Base-by-base conservation (phyloP, 2,329 filamentous ascomycete genomes). In the Fusarium euwallaceae region DNA sequence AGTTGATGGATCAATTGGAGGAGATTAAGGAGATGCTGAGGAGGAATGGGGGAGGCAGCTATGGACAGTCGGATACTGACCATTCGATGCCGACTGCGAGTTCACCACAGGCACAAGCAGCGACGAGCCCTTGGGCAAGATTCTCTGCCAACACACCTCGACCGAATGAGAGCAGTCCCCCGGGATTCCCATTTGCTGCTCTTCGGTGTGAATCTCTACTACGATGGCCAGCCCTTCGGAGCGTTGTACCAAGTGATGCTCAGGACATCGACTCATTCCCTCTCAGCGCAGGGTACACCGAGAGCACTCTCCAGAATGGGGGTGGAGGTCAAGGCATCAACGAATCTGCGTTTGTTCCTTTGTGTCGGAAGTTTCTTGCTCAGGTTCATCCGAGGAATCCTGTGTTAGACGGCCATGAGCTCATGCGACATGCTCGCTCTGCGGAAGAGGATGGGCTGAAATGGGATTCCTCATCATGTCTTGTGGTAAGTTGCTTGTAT, bases 381-480 rank as follows among this genome's bases (percentile, higher is more conserved):
- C 55, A 39, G 10, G 55, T 59, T 0, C 55, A 59, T 27, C 55
- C 55, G 2, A 34, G 55, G 16, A 59, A 59, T 11, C 55, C 55
- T 16, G 32, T 59, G 0, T 22, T 59, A 1, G 55, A 59, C 12
- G 55, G 55, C 0, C 55, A 59, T 12, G 32, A 59, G 22, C 43
- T 74, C 37, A 65, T 74, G 45, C 27, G 43, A 1, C 59, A 64
- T 45, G 69, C 69, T 34, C 55, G 65, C 10, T 53, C 36, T 0
- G 64, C 56, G 0, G 69, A 66, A 1, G 69, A 74, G 8, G 24
- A 70, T 12, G 71, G 71, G 0, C 17, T 74, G 1, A 63, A 39
- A n/a, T 74, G 71, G 69, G 69, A 74, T 4, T 72, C 69, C 0
- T 53, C 61, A n/a, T 74, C 71, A 1, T 72, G 71, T 32, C 51